Conservation (phyloP, 2,329 filamentous ascomycete species). For the Exophiala alcalophila region DNA sequence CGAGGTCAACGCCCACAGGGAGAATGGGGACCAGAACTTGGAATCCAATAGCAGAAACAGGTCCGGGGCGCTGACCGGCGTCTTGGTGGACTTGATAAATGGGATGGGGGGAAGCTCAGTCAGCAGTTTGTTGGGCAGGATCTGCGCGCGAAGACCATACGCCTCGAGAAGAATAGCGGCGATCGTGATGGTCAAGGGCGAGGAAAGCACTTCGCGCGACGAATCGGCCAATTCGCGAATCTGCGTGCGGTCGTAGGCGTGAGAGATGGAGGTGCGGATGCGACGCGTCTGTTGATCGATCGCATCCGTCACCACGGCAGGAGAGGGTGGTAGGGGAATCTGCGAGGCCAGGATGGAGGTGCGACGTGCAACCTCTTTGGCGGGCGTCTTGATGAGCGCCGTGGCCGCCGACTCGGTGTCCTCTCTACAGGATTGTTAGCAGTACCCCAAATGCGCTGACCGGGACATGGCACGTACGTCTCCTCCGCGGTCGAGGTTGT, state of each 20-base stretch:
- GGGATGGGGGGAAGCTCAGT: conserved; percentile 61
- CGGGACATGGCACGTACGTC: conserved; percentile 35
- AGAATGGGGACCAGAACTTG: conserved; percentile 79
- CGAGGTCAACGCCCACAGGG: conserved; percentile 73
- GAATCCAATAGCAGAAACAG: conserved; percentile 70
- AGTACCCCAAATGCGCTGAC: conserved; percentile 23
- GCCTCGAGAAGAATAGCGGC: conserved; percentile 68
- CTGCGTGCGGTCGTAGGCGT: conserved; percentile 56
- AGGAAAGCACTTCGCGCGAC: conserved; percentile 68
- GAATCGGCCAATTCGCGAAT: conserved; percentile 64
- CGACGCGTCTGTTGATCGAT: conserved; percentile 63
- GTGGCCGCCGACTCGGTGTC: conserved; percentile 19
- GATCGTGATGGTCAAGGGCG: conserved; percentile 68
- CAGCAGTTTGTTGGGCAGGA: conserved; percentile 72
- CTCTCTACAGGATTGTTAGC: conserved; percentile 20
- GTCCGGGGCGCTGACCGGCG: conserved; percentile 70
- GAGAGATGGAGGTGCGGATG: conserved; percentile 63
- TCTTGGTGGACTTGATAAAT: conserved; percentile 55
- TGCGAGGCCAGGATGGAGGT: conserved; percentile 49
- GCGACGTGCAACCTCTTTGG: conserved; percentile 41
- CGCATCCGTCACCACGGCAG: conserved; percentile 70
- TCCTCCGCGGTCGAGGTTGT: conserved; percentile 34
- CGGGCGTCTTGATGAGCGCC: conserved; percentile 30
- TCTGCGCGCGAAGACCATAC: conserved; percentile 63
- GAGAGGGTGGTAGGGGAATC: conserved; percentile 75